Evolutionary conservation across 2,329 filamentous ascomycete genomes (phyloP).

Genomic region (Botrytis aclada): DNA sequence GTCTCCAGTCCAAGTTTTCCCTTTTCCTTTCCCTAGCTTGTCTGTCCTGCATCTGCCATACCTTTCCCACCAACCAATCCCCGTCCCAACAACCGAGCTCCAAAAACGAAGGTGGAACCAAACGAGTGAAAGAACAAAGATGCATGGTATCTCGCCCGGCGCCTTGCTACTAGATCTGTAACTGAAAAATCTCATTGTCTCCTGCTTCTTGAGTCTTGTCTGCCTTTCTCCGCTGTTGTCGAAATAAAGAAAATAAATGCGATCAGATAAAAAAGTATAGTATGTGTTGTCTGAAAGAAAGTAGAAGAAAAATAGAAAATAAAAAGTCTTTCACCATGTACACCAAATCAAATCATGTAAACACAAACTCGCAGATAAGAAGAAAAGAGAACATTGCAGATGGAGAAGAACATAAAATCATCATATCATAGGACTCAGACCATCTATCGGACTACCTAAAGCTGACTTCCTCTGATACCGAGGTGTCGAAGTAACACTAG

Average conservation of each 20-base stretch:
- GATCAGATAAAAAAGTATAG: background rate
- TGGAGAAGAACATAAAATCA: constrained; percentile 19
- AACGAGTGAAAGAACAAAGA: background rate
- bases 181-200: background rate
- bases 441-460: constrained; percentile 40
- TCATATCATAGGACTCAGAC: constrained; percentile 49
- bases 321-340: background rate
- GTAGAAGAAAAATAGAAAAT: constrained; percentile 7
- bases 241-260: background rate
- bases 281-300: background rate
- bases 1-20: background rate
- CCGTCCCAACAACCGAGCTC: background rate
- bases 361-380: background rate
- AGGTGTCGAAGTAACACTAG: constrained; percentile 43
- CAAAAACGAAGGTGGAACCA: background rate
- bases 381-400: background rate
- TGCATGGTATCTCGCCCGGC: constrained; percentile 1
- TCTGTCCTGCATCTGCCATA: background rate
- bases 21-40: background rate
- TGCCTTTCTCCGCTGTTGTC: background rate
- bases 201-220: background rate
- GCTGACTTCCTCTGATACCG: constrained; percentile 23
- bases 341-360: background rate
- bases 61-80: background rate
- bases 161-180: background rate